Evolutionary conservation across 2,329 filamentous ascomycete species (phyloP).

Genomic region (Zymoseptoria ardabiliae): DNA sequence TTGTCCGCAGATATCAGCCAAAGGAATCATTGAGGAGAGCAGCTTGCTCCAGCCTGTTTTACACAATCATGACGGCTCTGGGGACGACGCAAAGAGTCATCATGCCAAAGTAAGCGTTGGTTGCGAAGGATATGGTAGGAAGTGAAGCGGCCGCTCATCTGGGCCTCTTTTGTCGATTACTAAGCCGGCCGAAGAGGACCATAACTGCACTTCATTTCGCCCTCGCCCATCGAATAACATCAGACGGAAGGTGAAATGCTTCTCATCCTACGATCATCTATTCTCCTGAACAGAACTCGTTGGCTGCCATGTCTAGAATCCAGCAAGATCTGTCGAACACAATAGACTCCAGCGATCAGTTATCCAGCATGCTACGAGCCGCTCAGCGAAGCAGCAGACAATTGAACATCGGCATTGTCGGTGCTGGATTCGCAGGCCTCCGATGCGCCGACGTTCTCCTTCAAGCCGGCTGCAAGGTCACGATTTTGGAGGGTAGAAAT

Average conservation of each 20-base stretch:
- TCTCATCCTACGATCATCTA: no score
- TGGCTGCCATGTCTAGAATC: conserved; percentile 1
- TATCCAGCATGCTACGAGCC: conserved; percentile 3
- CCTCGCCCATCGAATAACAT: no score
- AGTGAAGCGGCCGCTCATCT: no score
- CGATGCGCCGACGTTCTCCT: conserved; percentile 62
- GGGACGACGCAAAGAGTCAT: background rate
- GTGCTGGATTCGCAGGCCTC: conserved; percentile 64
- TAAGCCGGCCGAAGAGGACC: no score
- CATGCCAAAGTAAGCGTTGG: no score
- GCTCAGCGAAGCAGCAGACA: conserved; percentile 6
- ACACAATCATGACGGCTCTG: background rate
- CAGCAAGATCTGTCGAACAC: background rate
- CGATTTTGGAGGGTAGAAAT: conserved; percentile 60
- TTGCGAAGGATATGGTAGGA: no score
- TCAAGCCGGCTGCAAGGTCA: conserved; percentile 58
- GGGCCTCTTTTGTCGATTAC: no score
- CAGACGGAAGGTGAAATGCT: background rate
- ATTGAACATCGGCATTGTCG: conserved; percentile 53
- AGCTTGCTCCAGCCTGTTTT: background rate
- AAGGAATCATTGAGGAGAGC: background rate
- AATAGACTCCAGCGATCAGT: background rate
- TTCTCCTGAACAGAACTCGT: no score
- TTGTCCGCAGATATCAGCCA: background rate
- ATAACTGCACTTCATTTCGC: no score